These are phyloP conservation scores for Phytophthora colocasiae DNA, from an alignment of 352 stramenopile genomes.

Conservation along the genomic window DNA sequence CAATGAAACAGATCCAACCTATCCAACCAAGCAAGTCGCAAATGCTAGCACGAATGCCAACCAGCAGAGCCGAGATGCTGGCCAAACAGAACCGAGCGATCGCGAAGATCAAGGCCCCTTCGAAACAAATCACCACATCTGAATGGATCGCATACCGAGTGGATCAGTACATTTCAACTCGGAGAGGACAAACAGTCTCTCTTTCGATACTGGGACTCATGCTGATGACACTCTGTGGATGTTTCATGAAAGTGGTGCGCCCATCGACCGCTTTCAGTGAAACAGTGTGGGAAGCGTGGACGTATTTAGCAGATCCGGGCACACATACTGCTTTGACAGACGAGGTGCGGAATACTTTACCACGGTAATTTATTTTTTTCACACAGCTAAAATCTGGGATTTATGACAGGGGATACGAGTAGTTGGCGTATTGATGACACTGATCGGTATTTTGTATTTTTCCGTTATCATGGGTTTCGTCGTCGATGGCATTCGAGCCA, in stretches of 20 bases:
- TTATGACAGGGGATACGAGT: constrained; percentile 52
- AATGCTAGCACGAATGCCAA: constrained; percentile 27
- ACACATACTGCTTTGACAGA: constrained; percentile 50
- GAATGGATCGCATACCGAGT: constrained; percentile 63
- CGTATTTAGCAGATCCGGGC: constrained; percentile 61
- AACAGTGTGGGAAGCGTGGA: constrained; percentile 72
- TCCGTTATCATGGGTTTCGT: constrained; percentile 92
- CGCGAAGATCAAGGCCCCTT: constrained; percentile 32
- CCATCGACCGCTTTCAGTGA: constrained; percentile 42
- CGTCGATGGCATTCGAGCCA: constrained; percentile 85
- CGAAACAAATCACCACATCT: constrained; percentile 38
- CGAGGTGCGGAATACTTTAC: constrained; percentile 24
- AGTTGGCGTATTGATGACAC: constrained; percentile 63
- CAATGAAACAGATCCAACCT: constrained; percentile 8
- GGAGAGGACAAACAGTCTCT: constrained; percentile 56
- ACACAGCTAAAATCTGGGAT: not conserved
- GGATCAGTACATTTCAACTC: constrained; percentile 74
- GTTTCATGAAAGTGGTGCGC: constrained; percentile 48
- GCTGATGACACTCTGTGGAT: constrained; percentile 51
- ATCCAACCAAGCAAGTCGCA: constrained; percentile 22
- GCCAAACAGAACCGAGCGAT: constrained; percentile 35
- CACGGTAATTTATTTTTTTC: not conserved
- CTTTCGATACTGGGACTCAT: constrained; percentile 52
- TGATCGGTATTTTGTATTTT: constrained; percentile 87
- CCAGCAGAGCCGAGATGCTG: constrained; percentile 32